These are phyloP conservation scores for Sarocladium oryzae DNA, from an alignment of 2,329 filamentous ascomycete genomes.

Conservation along the genomic window DNA sequence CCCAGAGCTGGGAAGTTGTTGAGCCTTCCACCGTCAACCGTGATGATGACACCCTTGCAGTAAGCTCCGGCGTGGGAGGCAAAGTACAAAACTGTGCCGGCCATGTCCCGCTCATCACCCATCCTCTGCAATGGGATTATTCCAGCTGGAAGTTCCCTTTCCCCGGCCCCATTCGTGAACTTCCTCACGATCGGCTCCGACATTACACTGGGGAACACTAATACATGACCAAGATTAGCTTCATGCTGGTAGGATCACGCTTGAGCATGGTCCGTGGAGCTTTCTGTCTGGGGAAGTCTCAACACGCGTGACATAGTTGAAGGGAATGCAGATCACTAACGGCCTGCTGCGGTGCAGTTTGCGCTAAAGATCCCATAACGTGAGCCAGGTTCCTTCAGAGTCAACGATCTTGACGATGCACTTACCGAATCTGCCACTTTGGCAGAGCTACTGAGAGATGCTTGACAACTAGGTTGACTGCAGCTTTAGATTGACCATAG, in stretches of 20 bases:
- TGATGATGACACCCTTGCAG: slow-evolving; percentile 56
- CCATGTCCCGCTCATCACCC: slow-evolving; percentile 55
- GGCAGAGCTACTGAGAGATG: slow-evolving; percentile 60
- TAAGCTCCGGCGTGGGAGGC: slow-evolving; percentile 59
- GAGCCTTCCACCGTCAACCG: slow-evolving; percentile 58
- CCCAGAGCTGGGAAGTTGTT: slow-evolving; percentile 43
- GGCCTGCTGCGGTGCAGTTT: slow-evolving; percentile 42
- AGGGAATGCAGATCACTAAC: too few species aligned
- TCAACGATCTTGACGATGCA: too few species aligned
- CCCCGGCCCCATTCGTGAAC: slow-evolving; percentile 28
- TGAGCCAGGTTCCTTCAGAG: too few species aligned
- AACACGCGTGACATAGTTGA: too few species aligned
- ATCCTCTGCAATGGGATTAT: slow-evolving; percentile 52
- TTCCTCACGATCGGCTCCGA: slow-evolving; percentile 40
- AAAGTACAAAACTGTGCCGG: slow-evolving; percentile 58
- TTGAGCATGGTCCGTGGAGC: too few species aligned
- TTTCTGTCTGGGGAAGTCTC: too few species aligned
- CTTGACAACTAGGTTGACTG: slow-evolving; percentile 64
- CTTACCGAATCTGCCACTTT: slow-evolving; percentile 51
- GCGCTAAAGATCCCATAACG: slow-evolving; percentile 23
- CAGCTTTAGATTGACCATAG: slow-evolving; percentile 75
- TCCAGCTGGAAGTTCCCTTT: slow-evolving; percentile 28
- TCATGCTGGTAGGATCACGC: too few species aligned
- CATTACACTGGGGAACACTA: slow-evolving; percentile 59
- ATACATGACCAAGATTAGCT: too few species aligned